Evolutionary conservation across 768 basidiomycete species (phyloP), one percentile per base, ranked within the genome.

Genomic region (Dacryopinax primogenitus): DNA sequence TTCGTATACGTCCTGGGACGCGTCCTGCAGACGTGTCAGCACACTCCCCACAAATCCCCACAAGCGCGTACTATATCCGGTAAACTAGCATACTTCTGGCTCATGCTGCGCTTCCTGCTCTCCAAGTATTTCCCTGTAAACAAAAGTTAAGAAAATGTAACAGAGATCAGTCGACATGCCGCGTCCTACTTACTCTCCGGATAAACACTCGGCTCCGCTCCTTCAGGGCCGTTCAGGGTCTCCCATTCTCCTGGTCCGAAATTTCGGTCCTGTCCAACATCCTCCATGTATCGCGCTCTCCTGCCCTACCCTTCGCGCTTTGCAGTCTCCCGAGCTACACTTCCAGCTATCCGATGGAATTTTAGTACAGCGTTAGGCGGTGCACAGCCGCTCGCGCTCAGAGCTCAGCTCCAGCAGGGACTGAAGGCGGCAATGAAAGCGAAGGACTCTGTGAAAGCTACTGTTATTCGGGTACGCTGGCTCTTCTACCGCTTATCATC

Each of bases 1-100:
- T 73, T 95, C 92, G 72, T 95, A 95, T 45, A 95, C 83, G 74
- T 95, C 92, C 39, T 83, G 91, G 1, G 90, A 91, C 13, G 88
- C 90, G 76, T 93, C 92, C 92, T 95, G 71, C 44, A 33, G 23
- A 7, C 62, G 11, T 34, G 35, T 41, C 15, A 62, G 32, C 7
- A 64, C 11, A 65, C 47, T 47, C 9, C 44, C 35, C 64, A 70
- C 66, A 66, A 64, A 36, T 12, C 33, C 64, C 21, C 33, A 18
- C 62, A 47, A 44, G 26, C 33, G 80, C 87, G 65, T 70, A 93
- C 92, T 65, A 95, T 94, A 73, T 95, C 92, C n/a, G 92, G 92
- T 1, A 95, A 78, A 72, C 86, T 84, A 12, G 90, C 86, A 72
- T 93, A 95, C 73, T 95, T 95, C 51, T 32, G 23, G 26, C 51